Conservation (phyloP, 345 rosid species). For the Hypericum androsaemum region DNA sequence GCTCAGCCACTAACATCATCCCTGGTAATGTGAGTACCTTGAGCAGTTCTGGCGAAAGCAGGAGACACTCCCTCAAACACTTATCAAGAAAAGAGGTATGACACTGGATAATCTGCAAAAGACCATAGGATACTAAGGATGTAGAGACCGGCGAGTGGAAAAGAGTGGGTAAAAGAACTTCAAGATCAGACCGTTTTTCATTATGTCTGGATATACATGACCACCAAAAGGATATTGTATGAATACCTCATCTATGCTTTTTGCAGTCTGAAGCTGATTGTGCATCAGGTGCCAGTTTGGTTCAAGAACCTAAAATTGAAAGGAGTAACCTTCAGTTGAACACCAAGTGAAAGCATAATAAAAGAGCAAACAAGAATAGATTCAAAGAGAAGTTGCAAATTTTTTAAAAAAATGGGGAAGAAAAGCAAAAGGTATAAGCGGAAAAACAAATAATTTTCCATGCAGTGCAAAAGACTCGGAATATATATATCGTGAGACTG, state of each 20-base stretch:
- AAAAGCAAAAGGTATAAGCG: no score
- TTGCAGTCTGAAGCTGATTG: constrained; percentile 58
- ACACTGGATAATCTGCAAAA: constrained; percentile 66
- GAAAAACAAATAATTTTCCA: no score
- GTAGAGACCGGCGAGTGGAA: neutral
- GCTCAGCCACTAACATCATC: neutral
- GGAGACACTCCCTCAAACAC: constrained; percentile 90
- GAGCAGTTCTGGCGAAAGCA: constrained; percentile 82
- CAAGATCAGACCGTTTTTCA: no score
- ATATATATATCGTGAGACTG: neutral
- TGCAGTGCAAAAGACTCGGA: neutral
- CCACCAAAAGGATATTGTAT: no score
- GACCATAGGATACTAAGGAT: constrained; percentile 12
- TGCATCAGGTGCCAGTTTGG: constrained; percentile 96
- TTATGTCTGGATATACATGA: no score
- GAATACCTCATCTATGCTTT: constrained; percentile 81
- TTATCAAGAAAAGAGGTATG: constrained; percentile 90
- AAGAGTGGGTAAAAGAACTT: no score
- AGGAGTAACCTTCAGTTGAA: neutral
- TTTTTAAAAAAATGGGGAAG: no score
- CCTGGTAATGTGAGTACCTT: constrained; percentile 41
- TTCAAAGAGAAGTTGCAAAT: neutral
- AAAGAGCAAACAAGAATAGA: neutral
- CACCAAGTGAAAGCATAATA: no score
- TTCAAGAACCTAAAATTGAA: constrained; percentile 71